Evolutionary conservation across 345 rosid genomes (phyloP), one percentile per base, ranked within the genome.

Genomic region (Corymbia maculata): DNA sequence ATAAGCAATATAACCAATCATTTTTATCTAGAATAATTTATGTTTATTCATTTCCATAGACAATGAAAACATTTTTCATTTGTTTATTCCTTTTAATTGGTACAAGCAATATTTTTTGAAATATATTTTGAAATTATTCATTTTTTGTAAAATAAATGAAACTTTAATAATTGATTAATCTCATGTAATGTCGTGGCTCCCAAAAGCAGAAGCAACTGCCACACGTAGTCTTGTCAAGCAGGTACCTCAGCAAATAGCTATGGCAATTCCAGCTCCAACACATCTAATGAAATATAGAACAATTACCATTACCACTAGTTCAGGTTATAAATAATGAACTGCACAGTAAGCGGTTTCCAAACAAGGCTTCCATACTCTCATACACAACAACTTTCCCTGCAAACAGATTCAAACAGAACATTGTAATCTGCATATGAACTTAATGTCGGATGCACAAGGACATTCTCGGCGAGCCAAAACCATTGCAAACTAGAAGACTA

Each of bases 31-130:
- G 1, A 55, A 55, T 55, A 55, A 55, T 55, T 21, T 55, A 55
- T 21, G 12, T 22, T 8, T 55, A 55, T 21, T 55, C 12, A 22
- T 8, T 55, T 52, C 22, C 0, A 1, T 55, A 8, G 8, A 55
- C 0, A 0, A 55, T 3, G 28, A 55, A 36, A 55, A 22, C 0
- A 22, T 1, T 55, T 55, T 55, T 22, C 61, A 8, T 21, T 55
- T 55, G 2, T 55, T 55, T 11, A 55, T 55, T 53, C 21, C 42
- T 55, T 22, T 26, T 22, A 21, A 22, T 55, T 2, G 28, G 22
- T 55, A 55, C 0, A 0, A 55, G 26, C 1, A 26, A 55, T 21
- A 1, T 22, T 22, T 22, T 55, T 1, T 0, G 3, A 16, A 55
- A 52, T 8, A 55, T 22, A 55, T 0, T 55, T 55, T 55, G 8